Base-by-base conservation (phyloP, 768 basidiomycete genomes). In the Lanmaoa rubissima region DNA sequence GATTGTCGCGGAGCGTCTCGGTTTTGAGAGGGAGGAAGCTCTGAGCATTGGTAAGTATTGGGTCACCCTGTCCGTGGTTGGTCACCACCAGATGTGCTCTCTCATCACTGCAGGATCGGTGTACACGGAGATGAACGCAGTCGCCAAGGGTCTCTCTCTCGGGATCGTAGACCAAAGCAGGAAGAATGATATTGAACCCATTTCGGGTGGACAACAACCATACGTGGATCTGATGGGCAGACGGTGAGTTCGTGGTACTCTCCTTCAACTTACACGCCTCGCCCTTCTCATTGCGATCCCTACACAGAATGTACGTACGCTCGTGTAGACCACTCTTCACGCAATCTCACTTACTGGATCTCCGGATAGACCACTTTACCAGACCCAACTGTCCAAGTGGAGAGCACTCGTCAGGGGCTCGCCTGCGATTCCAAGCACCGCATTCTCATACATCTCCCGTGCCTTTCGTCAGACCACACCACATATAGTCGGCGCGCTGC, bases 91-190 rank as follows among this genome's bases (percentile, higher is more conserved):
- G 4, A 48, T 13, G 19, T 43, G 28, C 36, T 39, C 47, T 41
- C n/a, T 21, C 35, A 7, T 48, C 38, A 13, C 55, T 36, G 34
- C 60, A 94, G 95, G 94, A 5, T 90, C 92, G 47, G 92, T 88
- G 19, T 97, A 94, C 70, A 96, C 94, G 11, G 93, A 96, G 68
- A 83, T 96, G 82, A 96, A 95, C 61, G 92, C 92, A 1, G 75
- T 90, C 39, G 77, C 87, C 31, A 96, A 94, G 69, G 94, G 93
- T 12, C 78, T 92, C 24, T 86, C 88, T 35, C 76, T 97, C 26
- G 94, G 95, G 3, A 80, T 94, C 53, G 87, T 86, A 65, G 78
- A 86, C 49, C 70, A 78, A 60, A 75, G 77, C 28, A 80, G 79
- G 49, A 79, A 80, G 55, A 77, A 76, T 57, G 81, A 80, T 32